Conservation (phyloP, 192 early-diverging fungal species). For the Obelidium mucronatum region DNA sequence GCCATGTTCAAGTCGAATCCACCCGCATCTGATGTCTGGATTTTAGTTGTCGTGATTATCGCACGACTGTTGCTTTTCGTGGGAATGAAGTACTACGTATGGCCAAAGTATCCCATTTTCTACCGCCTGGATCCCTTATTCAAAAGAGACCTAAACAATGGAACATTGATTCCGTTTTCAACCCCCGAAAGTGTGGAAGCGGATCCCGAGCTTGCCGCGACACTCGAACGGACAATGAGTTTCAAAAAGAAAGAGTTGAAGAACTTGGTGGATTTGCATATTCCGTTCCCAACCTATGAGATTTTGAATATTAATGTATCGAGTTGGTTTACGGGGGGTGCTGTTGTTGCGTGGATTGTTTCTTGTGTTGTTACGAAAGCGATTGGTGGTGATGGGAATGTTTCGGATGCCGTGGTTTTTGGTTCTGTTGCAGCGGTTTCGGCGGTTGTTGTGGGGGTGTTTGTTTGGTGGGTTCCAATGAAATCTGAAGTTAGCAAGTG, state of each 20-base stretch:
- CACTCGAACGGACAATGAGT: not conserved
- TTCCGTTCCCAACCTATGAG: constrained; percentile 6
- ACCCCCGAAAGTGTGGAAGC: not conserved
- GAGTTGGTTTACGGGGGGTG: not conserved
- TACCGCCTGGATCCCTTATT: not conserved
- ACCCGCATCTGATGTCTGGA: not conserved
- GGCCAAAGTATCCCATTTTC: not conserved
- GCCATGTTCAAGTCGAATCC: not conserved
- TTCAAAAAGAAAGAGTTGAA: too few species aligned
- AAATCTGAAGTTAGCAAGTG: not conserved
- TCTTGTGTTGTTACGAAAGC: not conserved
- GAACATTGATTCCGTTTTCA: not conserved
- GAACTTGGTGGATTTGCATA: not conserved
- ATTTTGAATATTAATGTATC: not conserved
- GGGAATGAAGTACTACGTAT: not conserved
- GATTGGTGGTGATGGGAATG: not conserved
- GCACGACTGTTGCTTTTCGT: not conserved
- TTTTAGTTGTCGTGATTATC: not conserved
- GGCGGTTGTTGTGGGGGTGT: not conserved
- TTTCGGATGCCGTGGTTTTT: not conserved
- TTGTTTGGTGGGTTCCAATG: not conserved
- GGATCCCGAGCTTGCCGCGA: not conserved
- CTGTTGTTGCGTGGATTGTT: not conserved
- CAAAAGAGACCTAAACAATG: not conserved
- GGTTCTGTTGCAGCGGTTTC: not conserved